Conservation (phyloP, 352 stramenopile species). For the Pythium insidiosum region DNA sequence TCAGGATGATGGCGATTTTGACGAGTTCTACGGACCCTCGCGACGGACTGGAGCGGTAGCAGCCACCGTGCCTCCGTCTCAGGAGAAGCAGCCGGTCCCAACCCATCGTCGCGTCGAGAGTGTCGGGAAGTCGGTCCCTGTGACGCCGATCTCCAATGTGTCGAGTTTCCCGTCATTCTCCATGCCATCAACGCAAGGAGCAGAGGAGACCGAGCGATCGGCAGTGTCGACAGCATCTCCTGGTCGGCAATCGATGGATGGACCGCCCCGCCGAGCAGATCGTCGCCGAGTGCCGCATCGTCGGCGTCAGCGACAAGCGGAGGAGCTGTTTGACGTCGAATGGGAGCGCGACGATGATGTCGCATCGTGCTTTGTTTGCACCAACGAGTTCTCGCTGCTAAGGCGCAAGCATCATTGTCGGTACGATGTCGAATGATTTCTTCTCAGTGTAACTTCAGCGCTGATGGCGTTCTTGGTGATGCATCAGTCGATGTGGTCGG, state of each 20-base stretch:
- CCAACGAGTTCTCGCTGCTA: constrained; percentile 51
- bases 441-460: background rate
- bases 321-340: constrained; percentile 53
- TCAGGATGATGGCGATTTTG: constrained; percentile 69
- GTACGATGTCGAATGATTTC: constrained; percentile 11
- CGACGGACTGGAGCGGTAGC: constrained; percentile 1
- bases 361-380: constrained; percentile 39
- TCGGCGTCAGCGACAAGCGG: constrained; percentile 12
- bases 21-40: constrained; percentile 52
- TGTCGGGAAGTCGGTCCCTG: background rate
- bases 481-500: constrained; percentile 35
- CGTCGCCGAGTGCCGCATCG: constrained; percentile 6
- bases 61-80: background rate
- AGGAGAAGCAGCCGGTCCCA: constrained; percentile 10
- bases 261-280: constrained; percentile 15
- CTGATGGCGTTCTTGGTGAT: background rate
- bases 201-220: background rate
- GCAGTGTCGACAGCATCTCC: too few species aligned
- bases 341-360: constrained; percentile 50
- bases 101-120: background rate
- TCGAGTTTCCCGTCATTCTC: background rate
- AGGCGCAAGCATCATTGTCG: constrained; percentile 73
- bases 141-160: background rate
- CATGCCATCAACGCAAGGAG: background rate
- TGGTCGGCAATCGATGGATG: too few species aligned